A percentile compares a stretch with the other conserved stretches of the same genome.
Conservation (phyloP, 2,329 filamentous ascomycete genomes). For the Pseudogymnoascus sp. region DNA sequence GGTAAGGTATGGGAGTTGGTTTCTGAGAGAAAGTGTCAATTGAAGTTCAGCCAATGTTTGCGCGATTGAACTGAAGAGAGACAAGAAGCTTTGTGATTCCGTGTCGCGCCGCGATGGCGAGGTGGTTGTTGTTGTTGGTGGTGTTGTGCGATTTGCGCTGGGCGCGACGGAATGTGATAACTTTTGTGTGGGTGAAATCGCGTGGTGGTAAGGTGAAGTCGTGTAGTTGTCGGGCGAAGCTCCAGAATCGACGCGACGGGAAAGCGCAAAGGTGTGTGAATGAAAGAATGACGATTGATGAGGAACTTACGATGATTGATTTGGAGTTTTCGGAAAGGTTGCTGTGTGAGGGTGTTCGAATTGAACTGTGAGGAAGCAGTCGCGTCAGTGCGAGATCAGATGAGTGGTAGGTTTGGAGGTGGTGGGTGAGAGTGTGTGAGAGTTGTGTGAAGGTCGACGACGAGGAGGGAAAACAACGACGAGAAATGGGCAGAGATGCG, state of each 20-base stretch:
- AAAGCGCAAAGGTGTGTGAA: background rate
- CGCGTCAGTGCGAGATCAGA: background rate
- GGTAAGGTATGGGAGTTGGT: constrained; percentile 12
- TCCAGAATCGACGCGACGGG: background rate
- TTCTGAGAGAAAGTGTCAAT: constrained; percentile 9
- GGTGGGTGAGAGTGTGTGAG: background rate
- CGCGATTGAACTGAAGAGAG: background rate
- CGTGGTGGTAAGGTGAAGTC: background rate
- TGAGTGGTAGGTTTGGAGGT: background rate
- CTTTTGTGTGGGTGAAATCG: background rate
- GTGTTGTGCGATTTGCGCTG: background rate
- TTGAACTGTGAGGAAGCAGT: background rate
- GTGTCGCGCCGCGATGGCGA: background rate
- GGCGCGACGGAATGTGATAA: background rate
- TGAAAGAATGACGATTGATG: background rate
- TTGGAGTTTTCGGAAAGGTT: background rate
- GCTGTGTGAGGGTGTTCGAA: background rate
- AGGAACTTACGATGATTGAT: background rate
- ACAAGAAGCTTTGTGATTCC: background rate
- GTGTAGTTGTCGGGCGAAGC: no score
- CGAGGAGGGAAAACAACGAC: background rate
- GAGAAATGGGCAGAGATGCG: background rate
- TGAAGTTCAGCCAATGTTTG: background rate
- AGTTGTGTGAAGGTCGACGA: background rate
- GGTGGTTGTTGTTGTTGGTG: background rate